These are phyloP conservation scores for Thelonectria blattea DNA, from an alignment of 2,329 filamentous ascomycete species.

Conservation along the genomic window DNA sequence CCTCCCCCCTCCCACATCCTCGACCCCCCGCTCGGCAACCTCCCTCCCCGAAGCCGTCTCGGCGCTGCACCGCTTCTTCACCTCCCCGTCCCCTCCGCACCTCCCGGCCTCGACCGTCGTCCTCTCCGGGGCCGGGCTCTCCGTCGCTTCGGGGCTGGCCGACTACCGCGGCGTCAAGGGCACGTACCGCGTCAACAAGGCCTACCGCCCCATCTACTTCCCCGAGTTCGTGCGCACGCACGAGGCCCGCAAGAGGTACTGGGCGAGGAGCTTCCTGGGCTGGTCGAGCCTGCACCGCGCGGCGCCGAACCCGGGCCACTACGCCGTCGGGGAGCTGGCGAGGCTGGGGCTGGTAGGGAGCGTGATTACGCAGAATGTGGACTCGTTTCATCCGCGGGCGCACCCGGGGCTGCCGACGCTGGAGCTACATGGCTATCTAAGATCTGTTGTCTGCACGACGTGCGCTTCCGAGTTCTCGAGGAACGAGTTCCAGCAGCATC, in stretches of 20 bases:
- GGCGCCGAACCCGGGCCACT: constrained; percentile 80
- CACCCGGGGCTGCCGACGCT: constrained; percentile 78
- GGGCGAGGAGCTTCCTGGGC: constrained; percentile 92
- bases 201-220: constrained; percentile 90
- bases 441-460: constrained; percentile 79
- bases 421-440: constrained; percentile 90
- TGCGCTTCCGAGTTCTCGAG: constrained; percentile 77
- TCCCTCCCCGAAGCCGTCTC: constrained; percentile 75
- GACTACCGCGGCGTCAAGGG: constrained; percentile 91
- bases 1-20: constrained; percentile 74
- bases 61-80: constrained; percentile 79
- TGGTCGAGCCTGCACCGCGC: constrained; percentile 84
- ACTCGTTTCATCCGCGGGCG: constrained; percentile 84
- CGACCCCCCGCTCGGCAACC: constrained; percentile 75
- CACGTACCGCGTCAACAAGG: constrained; percentile 90
- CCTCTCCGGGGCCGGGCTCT: constrained; percentile 86
- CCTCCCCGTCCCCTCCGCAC: constrained; percentile 58
- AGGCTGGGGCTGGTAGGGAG: constrained; percentile 73
- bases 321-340: constrained; percentile 75
- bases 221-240: constrained; percentile 85
- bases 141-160: constrained; percentile 88
- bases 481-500: constrained; percentile 74
- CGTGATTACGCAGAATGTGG: constrained; percentile 95
- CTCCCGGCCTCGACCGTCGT: constrained; percentile 56
- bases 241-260: constrained; percentile 89